A percentile compares a stretch with the other conserved stretches of the same genome.
phyloP scores from a whole-genome alignment of 1,139 yeast species.

The Keqinozyma sinolaborantium region DNA sequence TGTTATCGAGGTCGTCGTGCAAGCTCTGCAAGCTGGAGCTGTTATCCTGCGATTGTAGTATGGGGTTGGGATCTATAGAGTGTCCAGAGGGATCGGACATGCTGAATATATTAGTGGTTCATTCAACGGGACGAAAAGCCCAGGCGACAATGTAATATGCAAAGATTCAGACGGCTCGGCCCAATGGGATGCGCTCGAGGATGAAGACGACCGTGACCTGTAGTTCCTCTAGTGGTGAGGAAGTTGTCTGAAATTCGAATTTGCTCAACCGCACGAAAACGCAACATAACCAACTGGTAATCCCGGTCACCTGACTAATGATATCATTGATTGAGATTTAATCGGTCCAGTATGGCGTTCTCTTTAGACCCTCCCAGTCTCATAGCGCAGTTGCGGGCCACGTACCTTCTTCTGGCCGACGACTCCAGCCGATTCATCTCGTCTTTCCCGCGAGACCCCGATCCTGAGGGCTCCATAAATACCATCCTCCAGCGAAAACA shows the following conservation, averaged over 20 bases:
- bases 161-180: no score
- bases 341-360: slow-evolving; percentile 42
- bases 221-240: not conserved
- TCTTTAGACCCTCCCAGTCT: slow-evolving; percentile 29
- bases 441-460: slow-evolving; percentile 3
- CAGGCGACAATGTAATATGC: no score
- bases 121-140: no score
- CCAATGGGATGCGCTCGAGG: no score
- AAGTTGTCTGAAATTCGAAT: not conserved
- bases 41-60: no score
- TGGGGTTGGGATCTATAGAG: no score
- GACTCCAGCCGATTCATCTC: not conserved
- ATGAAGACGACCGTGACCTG: no score
- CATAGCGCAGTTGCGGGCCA: slow-evolving; percentile 28
- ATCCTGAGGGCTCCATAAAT: slow-evolving; percentile 8
- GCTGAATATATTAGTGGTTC: no score
- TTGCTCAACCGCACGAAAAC: not conserved
- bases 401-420: slow-evolving; percentile 24
- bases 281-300: not conserved
- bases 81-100: no score
- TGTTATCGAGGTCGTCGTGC: slow-evolving; percentile 30
- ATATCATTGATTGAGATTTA: not conserved
- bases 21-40: slow-evolving; percentile 20
- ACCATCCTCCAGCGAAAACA: slow-evolving; percentile 8
- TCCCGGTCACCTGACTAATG: not conserved